Conservation (phyloP, 2,329 filamentous ascomycete genomes). For the Karstenula rhodostoma region DNA sequence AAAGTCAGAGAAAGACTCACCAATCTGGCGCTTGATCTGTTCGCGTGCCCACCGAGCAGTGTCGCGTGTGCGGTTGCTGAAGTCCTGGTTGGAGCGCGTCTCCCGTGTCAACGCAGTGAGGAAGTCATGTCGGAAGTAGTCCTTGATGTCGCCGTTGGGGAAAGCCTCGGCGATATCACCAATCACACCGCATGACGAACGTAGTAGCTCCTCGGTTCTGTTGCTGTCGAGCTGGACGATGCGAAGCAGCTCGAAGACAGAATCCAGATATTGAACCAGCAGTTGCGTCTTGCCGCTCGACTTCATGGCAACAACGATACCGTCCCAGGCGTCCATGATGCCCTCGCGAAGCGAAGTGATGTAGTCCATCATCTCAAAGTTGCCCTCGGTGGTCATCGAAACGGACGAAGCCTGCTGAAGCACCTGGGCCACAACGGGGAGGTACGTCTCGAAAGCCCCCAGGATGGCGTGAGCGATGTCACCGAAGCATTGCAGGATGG, state of each 20-base stretch:
- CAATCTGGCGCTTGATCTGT: constrained; percentile 90
- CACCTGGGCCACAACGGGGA: constrained; percentile 90
- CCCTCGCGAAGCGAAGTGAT: constrained; percentile 93
- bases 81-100: constrained; percentile 88
- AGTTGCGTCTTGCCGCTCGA: constrained; percentile 74
- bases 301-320: constrained; percentile 95
- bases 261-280: constrained; percentile 79
- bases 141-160: constrained; percentile 84
- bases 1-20: constrained; percentile 36
- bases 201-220: constrained; percentile 89
- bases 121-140: constrained; percentile 91
- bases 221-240: constrained; percentile 82
- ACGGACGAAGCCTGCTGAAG: constrained; percentile 91
- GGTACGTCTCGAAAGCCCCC: constrained; percentile 90
- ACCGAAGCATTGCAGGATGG: constrained; percentile 96
- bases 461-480: constrained; percentile 96
- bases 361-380: constrained; percentile 97
- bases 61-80: constrained; percentile 82
- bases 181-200: constrained; percentile 96
- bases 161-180: constrained; percentile 95
- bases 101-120: constrained; percentile 89
- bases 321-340: constrained; percentile 99
- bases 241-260: constrained; percentile 87
- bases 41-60: constrained; percentile 97
- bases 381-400: constrained; percentile 77